phyloP scores from a whole-genome alignment of 805 yeast genomes.

The Starmera pachycereana region DNA sequence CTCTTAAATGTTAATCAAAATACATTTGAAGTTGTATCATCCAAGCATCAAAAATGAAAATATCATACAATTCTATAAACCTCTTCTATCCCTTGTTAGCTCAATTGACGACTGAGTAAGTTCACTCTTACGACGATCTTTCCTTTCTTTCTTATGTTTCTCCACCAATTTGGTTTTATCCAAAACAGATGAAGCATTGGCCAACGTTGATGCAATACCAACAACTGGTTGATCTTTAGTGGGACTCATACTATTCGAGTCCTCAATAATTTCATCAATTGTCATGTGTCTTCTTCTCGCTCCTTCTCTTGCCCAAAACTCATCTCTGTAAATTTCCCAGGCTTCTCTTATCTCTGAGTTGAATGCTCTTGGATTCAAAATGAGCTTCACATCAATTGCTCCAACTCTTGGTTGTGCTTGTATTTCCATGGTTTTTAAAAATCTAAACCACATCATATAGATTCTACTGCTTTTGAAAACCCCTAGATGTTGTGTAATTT shows the following conservation, averaged over 20 bases:
- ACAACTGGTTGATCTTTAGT: not conserved
- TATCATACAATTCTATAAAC: no score
- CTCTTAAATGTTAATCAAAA: no score
- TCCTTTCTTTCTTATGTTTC: conserved; percentile 29
- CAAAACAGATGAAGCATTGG: conserved; percentile 11
- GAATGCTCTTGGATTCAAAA: conserved; percentile 73
- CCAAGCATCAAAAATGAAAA: no score
- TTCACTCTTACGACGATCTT: conserved; percentile 26
- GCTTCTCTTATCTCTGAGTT: conserved; percentile 78
- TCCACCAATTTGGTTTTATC: conserved; percentile 22
- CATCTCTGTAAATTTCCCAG: conserved; percentile 91
- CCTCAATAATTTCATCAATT: conserved; percentile 1
- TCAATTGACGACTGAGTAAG: conserved; percentile 1
- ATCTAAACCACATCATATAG: not conserved
- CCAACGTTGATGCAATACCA: not conserved
- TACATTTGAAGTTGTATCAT: no score
- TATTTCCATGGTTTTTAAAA: conserved; percentile 15
- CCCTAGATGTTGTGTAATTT: conserved; percentile 2
- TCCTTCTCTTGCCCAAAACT: conserved; percentile 86
- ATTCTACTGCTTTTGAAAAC: conserved; percentile 6
- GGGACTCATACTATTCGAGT: not conserved
- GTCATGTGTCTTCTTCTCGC: conserved; percentile 38
- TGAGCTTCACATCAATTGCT: conserved; percentile 68
- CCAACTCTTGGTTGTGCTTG: conserved; percentile 57
- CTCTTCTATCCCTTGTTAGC: not conserved